Conservation (phyloP, 192 early-diverging fungal species). For the Phycomyces blakesleeanus region DNA sequence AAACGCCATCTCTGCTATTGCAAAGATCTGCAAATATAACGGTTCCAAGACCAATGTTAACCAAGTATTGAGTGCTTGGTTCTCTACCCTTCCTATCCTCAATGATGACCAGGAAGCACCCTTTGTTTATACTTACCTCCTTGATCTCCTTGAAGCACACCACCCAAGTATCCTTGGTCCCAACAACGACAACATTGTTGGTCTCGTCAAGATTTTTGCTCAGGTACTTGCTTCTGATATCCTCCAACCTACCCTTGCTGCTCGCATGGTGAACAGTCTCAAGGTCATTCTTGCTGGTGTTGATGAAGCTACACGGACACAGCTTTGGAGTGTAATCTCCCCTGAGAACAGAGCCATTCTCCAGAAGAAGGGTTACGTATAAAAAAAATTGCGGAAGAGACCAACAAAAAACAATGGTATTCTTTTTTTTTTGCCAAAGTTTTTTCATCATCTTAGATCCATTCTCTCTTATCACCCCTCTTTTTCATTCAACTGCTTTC, state of each 20-base stretch:
- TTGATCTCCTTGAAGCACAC: conserved; percentile 64
- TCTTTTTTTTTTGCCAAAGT: neutral
- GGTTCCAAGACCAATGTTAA: conserved; percentile 57
- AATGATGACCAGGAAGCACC: conserved; percentile 89
- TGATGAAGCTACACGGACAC: conserved; percentile 41
- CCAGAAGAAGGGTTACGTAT: conserved; percentile 29
- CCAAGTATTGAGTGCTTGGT: conserved; percentile 68
- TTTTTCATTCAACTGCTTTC: neutral
- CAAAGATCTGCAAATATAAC: conserved; percentile 80
- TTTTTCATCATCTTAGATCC: neutral
- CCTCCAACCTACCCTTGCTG: conserved; percentile 38
- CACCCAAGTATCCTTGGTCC: conserved; percentile 60
- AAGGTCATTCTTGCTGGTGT: conserved; percentile 47
- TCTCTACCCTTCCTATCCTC: conserved; percentile 74
- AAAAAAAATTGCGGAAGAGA: neutral
- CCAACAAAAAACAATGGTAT: neutral
- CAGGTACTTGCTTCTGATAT: conserved; percentile 56
- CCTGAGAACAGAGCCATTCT: conserved; percentile 40
- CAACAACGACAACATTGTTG: conserved; percentile 58
- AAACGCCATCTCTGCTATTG: conserved; percentile 88
- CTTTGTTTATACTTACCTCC: conserved; percentile 69
- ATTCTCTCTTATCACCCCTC: conserved; percentile 7
- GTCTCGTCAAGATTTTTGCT: conserved; percentile 57
- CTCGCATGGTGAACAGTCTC: conserved; percentile 49
- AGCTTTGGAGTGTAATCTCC: conserved; percentile 54